A percentile compares a stretch with the other conserved stretches of the same genome.
Evolutionary conservation across 768 basidiomycete species (phyloP).

Genomic region (Collybiopsis luxurians): DNA sequence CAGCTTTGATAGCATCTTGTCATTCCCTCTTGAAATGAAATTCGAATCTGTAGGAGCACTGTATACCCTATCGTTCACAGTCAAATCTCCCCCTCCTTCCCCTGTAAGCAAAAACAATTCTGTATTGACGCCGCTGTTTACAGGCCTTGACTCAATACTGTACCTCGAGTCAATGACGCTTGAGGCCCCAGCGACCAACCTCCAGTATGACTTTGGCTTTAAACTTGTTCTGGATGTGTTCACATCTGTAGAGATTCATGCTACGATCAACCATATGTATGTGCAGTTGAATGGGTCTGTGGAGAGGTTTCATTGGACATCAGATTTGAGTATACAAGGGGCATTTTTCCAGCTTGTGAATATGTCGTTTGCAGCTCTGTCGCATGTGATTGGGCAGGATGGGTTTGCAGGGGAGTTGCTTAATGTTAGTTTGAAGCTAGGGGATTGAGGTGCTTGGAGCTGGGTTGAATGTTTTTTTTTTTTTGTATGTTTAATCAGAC

Average conservation of each 20-base stretch:
- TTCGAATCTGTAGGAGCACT: conserved; percentile 40
- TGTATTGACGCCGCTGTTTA: conserved; percentile 14
- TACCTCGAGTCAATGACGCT: conserved; percentile 36
- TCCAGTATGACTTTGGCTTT: conserved; percentile 32
- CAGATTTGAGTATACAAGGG: conserved; percentile 37
- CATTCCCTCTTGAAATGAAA: conserved; percentile 22
- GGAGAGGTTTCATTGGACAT: conserved; percentile 29
- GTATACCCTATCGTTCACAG: conserved; percentile 37
- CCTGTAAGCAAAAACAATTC: neutral
- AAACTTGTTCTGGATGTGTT: conserved; percentile 22
- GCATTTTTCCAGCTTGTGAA: conserved; percentile 34
- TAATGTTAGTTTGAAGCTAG: conserved; percentile 15
- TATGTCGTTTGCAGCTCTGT: conserved; percentile 44
- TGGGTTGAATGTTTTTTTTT: no score
- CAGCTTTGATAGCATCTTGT: conserved; percentile 16
- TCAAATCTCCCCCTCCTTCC: conserved; percentile 25
- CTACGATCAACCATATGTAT: conserved; percentile 32
- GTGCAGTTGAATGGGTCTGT: conserved; percentile 25
- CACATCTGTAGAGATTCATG: conserved; percentile 35
- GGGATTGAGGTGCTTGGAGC: no score
- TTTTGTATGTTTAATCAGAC: no score
- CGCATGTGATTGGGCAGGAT: conserved; percentile 29
- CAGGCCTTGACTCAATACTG: conserved; percentile 33
- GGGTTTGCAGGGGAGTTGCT: conserved; percentile 33
- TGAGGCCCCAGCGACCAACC: conserved; percentile 28